Evolutionary conservation across 2,329 filamentous ascomycete genomes (phyloP).

Genomic region (Pseudocercospora vitis): DNA sequence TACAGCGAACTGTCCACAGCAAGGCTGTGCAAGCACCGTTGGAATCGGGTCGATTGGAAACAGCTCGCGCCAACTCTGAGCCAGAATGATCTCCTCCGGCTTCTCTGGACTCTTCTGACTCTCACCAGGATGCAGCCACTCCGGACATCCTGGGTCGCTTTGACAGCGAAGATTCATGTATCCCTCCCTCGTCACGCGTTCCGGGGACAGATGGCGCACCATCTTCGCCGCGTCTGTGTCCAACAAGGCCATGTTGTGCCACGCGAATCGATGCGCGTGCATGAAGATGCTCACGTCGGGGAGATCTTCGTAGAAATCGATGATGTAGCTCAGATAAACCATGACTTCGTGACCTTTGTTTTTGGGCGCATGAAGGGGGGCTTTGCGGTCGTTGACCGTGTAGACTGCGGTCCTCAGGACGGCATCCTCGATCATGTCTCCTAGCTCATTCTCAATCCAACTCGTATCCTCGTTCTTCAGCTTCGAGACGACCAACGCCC

Average conservation of each 20-base stretch:
- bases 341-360: constrained; percentile 65
- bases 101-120: constrained; percentile 40
- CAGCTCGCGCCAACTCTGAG: constrained; percentile 48
- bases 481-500: constrained; percentile 55
- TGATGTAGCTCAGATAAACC: constrained; percentile 62
- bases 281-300: constrained; percentile 62
- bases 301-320: constrained; percentile 61
- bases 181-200: constrained; percentile 49
- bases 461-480: constrained; percentile 52
- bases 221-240: constrained; percentile 48
- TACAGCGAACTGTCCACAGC: constrained; percentile 65
- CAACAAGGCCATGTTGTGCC: constrained; percentile 58
- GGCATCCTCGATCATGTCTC: constrained; percentile 40
- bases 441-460: constrained; percentile 57
- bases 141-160: constrained; percentile 57
- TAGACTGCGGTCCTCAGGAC: constrained; percentile 50
- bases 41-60: constrained; percentile 52
- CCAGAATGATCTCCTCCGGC: constrained; percentile 47
- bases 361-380: constrained; percentile 51
- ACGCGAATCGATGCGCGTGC: constrained; percentile 59
- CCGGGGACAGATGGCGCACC: constrained; percentile 46
- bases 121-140: constrained; percentile 54
- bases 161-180: constrained; percentile 59
- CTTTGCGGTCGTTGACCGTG: constrained; percentile 51
- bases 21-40: constrained; percentile 58